Evolutionary conservation across 306 rosid genomes (phyloP), one percentile per base, ranked within the genome.

Genomic region (Lathyrus tuberosus): DNA sequence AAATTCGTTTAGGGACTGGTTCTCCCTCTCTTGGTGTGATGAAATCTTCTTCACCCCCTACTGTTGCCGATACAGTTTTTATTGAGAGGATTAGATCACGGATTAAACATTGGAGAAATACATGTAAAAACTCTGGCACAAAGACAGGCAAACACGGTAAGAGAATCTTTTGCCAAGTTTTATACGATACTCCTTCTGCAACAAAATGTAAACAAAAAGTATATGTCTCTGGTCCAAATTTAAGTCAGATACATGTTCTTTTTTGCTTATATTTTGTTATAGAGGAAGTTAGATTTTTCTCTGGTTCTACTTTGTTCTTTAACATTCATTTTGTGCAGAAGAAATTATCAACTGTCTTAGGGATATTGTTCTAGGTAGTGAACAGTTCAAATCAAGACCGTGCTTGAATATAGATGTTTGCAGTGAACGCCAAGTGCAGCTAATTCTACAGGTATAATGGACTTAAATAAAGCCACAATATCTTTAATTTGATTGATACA

Each of bases 371-470:
- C 18, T 71, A 74, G 88, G 90, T 11, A 68, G 44, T 47, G 97
- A 88, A 71, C 74, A 53, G 64, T 83, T 86, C 53, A 84, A 86
- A 73, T 71, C 89, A 73, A 90, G 97, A 74, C 94, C 90, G 40
- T 84, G 86, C 78, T 73, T 91, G 78, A 78, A 77, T 58, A 60
- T 93, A 69, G 96, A 93, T 82, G 90, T 90, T 79, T 93, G 92
- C 81, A 90, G 90, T 28, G 90, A 88, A 59, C 88, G 80, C 51
- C 98, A 93, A 79, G 85, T 78, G 81, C 86, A 82, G 70, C 92
- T 93, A 62, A 79, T 84, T 67, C 61, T 87, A 75, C 88, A 88
- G 98, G 97, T 93, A 79, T 42, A 61, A 41, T 41, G 72, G 38
- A 65, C 66, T 47, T 47, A 46, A 46, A 60, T 62, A 38, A 41